phyloP scores from a whole-genome alignment of 345 rosid genomes.

The Pelargonium nanum region DNA sequence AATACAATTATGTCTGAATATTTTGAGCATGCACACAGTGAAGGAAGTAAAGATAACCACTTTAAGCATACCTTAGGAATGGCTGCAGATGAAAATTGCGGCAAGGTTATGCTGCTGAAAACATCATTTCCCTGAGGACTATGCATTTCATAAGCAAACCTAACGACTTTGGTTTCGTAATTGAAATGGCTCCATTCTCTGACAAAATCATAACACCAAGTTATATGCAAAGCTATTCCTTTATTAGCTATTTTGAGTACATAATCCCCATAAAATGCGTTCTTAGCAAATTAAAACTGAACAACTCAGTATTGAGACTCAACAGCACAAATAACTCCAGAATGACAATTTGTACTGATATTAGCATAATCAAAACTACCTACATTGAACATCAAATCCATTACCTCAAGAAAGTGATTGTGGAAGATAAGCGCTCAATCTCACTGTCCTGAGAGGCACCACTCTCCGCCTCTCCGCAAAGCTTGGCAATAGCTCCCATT shows the following conservation, averaged over 20 bases:
- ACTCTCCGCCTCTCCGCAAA: slow-evolving; percentile 41
- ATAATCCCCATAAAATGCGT: too few relatives aligned
- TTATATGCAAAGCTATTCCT: not conserved
- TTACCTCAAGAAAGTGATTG: slow-evolving; percentile 62
- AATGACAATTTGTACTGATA: too few relatives aligned
- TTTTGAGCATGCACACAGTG: not conserved
- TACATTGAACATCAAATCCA: too few relatives aligned
- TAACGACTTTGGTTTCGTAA: slow-evolving; percentile 37
- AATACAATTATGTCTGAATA: not conserved
- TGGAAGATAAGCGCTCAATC: slow-evolving; percentile 38
- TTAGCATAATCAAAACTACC: too few relatives aligned
- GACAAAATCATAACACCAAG: slow-evolving; percentile 1
- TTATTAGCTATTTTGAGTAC: not conserved
- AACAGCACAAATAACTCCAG: too few relatives aligned
- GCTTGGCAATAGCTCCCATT: slow-evolving; percentile 36
- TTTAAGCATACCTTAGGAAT: slow-evolving; percentile 43
- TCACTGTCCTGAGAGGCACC: slow-evolving; percentile 22
- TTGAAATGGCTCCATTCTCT: slow-evolving; percentile 62
- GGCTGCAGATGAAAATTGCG: slow-evolving; percentile 76
- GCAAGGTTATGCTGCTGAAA: slow-evolving; percentile 29
- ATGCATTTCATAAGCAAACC: slow-evolving; percentile 36
- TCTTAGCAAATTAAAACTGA: too few relatives aligned
- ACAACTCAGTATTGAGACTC: too few relatives aligned
- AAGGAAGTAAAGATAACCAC: not conserved
- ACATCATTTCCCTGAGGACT: slow-evolving; percentile 10